Base-by-base conservation (phyloP, 1,284 basidiomycete species). In the Austropuccinia psidii region DNA sequence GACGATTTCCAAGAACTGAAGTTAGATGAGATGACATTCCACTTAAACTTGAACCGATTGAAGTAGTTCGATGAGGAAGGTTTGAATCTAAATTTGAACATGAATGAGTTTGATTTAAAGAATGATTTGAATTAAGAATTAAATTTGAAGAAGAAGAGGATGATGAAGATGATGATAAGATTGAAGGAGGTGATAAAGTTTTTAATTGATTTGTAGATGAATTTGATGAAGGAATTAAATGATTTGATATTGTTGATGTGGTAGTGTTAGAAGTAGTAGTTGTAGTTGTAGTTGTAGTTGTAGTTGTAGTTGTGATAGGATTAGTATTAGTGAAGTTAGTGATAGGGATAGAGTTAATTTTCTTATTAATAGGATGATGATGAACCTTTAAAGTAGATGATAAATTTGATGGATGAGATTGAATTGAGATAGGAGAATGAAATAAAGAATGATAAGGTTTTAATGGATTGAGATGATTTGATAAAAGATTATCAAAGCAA, bases 401-500 rank as follows among this genome's bases (percentile, higher is more conserved):
- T 3, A 33, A n/a, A 37, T 62, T 31, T 11, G 60, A 33, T 43
- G n/a, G 9, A 35, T 66, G 62, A 17, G 24, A 21, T 27, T 7
- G 29, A 19, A 39, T 33, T 15, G 66, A 55, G 49, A 21, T 37
- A 52, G 49, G 66, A 13, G 66, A 68, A 15, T 37, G 43, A n/a
- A 67, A 35, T 29, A 35, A 47, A 1, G 64, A 67, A 19, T 33
- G 45, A 21, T 45, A 67, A 3, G n/a, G 54, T n/a, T n/a, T 39
- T 43, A 43, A 21, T 58, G 29, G 52, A 57, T 57, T 35, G 31
- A 17, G 66, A 58, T 24, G 58, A 21, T n/a, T n/a, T 35, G 31
- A 39, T 69, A n/a, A n/a, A n/a, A n/a, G n/a, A n/a, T n/a, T n/a
- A 19, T 69, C 66, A 54, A 55, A 69, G 54, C 50, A 69, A 19